Percentiles rank a stretch among this genome's conserved stretches.
Conservation (phyloP, 169 alveolate species). For the Cryptosporidium muris region DNA sequence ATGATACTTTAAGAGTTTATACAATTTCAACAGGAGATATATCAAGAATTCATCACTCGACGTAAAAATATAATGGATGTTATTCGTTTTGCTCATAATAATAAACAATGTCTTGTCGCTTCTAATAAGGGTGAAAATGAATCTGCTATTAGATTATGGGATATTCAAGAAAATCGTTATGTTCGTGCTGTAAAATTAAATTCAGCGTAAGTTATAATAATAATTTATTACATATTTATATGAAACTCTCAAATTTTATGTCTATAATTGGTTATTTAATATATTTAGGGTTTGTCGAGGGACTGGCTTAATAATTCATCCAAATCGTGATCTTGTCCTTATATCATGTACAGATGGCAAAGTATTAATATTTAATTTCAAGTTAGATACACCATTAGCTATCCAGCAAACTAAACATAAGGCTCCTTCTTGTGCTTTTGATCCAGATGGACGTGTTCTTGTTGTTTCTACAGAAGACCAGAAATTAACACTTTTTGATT, state of each 20-base stretch:
- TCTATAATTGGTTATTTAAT: not conserved
- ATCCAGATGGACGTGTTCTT: slow-evolving; percentile 58
- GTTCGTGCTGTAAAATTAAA: slow-evolving; percentile 42
- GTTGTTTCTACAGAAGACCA: slow-evolving; percentile 65
- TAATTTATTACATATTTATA: not conserved
- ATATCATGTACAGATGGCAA: slow-evolving; percentile 34
- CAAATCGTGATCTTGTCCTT: slow-evolving; percentile 29
- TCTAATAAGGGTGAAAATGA: slow-evolving; percentile 52
- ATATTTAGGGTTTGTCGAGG: slow-evolving; percentile 6
- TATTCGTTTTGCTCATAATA: slow-evolving; percentile 59
- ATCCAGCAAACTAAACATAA: slow-evolving; percentile 24
- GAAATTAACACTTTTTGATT: slow-evolving; percentile 34
- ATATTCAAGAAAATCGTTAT: slow-evolving; percentile 55
- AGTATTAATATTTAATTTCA: slow-evolving; percentile 41
- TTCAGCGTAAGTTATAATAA: slow-evolving; percentile 33
- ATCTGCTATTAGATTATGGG: slow-evolving; percentile 49
- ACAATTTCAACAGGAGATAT: slow-evolving; percentile 64
- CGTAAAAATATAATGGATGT: slow-evolving; percentile 66
- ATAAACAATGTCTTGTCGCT: slow-evolving; percentile 55
- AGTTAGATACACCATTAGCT: slow-evolving; percentile 39
- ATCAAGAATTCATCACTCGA: slow-evolving; percentile 42
- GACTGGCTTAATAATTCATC: slow-evolving; percentile 39
- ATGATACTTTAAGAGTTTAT: slow-evolving; percentile 62
- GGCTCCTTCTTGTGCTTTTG: slow-evolving; percentile 44
- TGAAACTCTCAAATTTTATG: not conserved